Evolutionary conservation across 1,284 basidiomycete genomes (phyloP).

Genomic region (Naganishia sp.): DNA sequence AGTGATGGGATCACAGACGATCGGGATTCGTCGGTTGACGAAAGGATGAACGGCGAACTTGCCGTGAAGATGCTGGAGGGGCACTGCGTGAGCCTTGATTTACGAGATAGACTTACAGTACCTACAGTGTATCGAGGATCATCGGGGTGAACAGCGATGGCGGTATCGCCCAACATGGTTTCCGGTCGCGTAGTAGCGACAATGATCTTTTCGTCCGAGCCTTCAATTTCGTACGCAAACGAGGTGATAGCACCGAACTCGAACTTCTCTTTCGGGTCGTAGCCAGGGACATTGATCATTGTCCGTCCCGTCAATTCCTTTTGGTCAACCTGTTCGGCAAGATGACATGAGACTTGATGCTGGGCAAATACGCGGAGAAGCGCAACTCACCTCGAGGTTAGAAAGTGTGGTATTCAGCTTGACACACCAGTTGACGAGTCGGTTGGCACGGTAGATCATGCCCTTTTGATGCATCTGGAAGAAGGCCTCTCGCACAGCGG

Average conservation of each 20-base stretch:
- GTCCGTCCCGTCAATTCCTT: slow-evolving; percentile 88
- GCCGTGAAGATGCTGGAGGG: slow-evolving; percentile 78
- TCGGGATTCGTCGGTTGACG: slow-evolving; percentile 80
- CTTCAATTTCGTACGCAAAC: slow-evolving; percentile 90
- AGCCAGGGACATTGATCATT: slow-evolving; percentile 87
- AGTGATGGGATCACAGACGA: slow-evolving; percentile 78
- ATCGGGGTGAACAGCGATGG: slow-evolving; percentile 93
- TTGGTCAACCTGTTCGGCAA: slow-evolving; percentile 74
- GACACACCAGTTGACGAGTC: slow-evolving; percentile 98
- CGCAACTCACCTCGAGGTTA: slow-evolving; percentile 74
- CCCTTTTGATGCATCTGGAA: slow-evolving; percentile 90
- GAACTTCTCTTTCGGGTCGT: slow-evolving; percentile 89
- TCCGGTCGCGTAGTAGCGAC: slow-evolving; percentile 98
- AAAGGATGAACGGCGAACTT: slow-evolving; percentile 93
- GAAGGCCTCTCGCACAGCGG: slow-evolving; percentile 90
- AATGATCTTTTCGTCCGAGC: slow-evolving; percentile 84
- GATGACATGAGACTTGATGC: neutral
- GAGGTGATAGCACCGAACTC: slow-evolving; percentile 97
- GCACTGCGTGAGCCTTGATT: neutral
- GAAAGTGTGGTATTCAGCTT: slow-evolving; percentile 93
- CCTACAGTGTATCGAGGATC: slow-evolving; percentile 80
- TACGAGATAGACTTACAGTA: slow-evolving; percentile 5
- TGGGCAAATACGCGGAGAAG: neutral
- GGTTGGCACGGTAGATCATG: slow-evolving; percentile 91
- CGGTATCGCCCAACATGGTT: slow-evolving; percentile 98